Evolutionary conservation across 2,329 filamentous ascomycete genomes (phyloP), one percentile per base, ranked within the genome.

Genomic region (Talaromyces funiculosus): DNA sequence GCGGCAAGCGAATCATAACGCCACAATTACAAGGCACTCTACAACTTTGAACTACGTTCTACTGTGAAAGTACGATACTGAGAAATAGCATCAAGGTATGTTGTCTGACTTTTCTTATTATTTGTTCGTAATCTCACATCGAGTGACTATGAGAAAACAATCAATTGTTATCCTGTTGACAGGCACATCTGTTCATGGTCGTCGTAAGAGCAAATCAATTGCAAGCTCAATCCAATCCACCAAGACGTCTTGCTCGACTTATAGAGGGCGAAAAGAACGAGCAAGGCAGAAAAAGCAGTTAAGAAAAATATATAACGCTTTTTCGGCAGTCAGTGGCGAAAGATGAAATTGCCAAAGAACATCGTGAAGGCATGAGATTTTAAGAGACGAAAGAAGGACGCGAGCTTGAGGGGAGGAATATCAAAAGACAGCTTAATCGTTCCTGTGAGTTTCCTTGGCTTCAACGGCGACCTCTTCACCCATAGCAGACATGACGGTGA

Each of bases 401-500:
- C 35, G 43, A 55, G 35, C 56, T 45, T 47, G 59, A 53, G 14
- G 22, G 53, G 14, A 40, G 4, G 9, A 55, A 26, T n/a, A 24
- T 38, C 22, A 33, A 47, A 33, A 58, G 43, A 60, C 62, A 24
- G 45, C 22, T 61, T 64, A 64, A 43, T 12, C 20, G 57, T 51
- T 43, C 43, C 57, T 60, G 78, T 90, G 87, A 78, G 90, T 90
- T 82, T 97, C 92, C 87, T 97, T 97, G 81, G 87, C 89, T 76
- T 97, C 92, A 77, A 97, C 88, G 74, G 88, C 89, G 71, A 84
- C 81, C 85, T 97, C 90, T 82, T 99, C 93, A 75, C 90, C 90
- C 94, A 99, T 99, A 77, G 94, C 87, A 72, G 90, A 90, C 76
- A 96, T 89, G 77, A 99, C 86, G 72, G 93, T 89, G 72, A 97